phyloP scores from a whole-genome alignment of 257 asterid species.

The Penstemon eatonii region DNA sequence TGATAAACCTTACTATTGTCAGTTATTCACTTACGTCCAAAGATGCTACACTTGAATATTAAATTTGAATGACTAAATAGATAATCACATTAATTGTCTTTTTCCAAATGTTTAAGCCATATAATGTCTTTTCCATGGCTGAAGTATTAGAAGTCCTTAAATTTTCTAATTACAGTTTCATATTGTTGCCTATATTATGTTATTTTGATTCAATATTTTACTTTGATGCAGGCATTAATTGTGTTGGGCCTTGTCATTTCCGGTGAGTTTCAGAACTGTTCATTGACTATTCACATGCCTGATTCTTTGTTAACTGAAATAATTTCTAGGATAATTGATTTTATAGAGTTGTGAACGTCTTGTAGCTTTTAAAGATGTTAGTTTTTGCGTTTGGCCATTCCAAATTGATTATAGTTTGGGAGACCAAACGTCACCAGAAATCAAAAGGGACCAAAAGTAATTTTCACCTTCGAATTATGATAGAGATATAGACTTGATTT shows the following conservation, averaged over 20 bases:
- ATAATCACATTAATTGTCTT: background rate
- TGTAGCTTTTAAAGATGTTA: no score
- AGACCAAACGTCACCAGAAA: no score
- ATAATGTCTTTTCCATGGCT: slow-evolving; percentile 5
- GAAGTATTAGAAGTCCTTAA: background rate
- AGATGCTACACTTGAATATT: slow-evolving; percentile 18
- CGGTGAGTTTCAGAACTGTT: slow-evolving; percentile 54
- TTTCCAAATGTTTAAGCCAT: background rate
- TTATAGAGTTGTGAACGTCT: no score
- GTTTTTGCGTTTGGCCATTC: no score
- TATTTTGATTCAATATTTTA: slow-evolving; percentile 30
- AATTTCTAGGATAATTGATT: no score
- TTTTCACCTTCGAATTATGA: no score
- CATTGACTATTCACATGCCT: slow-evolving; percentile 4
- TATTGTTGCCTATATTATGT: slow-evolving; percentile 2
- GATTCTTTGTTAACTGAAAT: no score
- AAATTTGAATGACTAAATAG: background rate
- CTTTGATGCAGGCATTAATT: slow-evolving; percentile 69
- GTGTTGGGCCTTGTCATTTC: slow-evolving; percentile 69
- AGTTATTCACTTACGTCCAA: background rate
- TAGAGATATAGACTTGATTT: no score
- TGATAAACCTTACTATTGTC: background rate
- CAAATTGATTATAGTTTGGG: no score
- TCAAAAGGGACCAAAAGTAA: no score
- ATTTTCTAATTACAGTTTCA: background rate